Evolutionary conservation across 352 stramenopile genomes (phyloP), one percentile per base, ranked within the genome.

Genomic region (Globisporangium recalcitrans): DNA sequence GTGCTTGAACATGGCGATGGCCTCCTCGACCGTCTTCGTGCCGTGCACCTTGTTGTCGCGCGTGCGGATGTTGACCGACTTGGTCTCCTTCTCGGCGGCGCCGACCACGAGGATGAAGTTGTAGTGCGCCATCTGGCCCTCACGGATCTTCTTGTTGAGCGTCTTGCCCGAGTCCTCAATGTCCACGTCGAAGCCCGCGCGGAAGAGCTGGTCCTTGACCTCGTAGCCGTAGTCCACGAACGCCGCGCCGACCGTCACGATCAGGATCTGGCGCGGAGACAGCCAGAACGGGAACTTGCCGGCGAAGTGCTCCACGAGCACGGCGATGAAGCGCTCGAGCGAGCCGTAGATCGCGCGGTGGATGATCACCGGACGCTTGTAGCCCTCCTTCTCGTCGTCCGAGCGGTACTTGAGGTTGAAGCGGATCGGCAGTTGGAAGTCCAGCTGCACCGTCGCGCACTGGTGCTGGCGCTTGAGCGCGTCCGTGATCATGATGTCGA

Each of bases 401-500:
- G 80, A 93, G 56, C 84, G 47, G 69, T 99, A 99, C 58, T 82
- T 82, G 24, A 99, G 85, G 71, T 98, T 95, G 73, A 99, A 99
- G 26, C 96, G 88, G 71, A 99, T 99, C 96, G 97, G 97, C 38
- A 99, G 70, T 73, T 99, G 98, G 68, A 99, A 99, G 76, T 99
- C 97, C 62, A 97, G 93, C 73, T 99, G 97, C 46, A 99, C 96
- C 21, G 97, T 99, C 16, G 90, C 97, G 71, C 96, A 99, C 72
- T 99, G 97, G 82, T 98, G 98, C 67, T 97, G 87, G 21, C 97
- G 88, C 64, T 98, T 90, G 56, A 99, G 91, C 14, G 96, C 96
- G 80, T 99, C 97, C 52, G 88, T 92, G 63, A 99, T 97, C 59
- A 98, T 97, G 44, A 99, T 88, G 75, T 99, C 97, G 68, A 99